Evolutionary conservation across 306 rosid species (phyloP), one percentile per base, ranked within the genome.

Genomic region (Abrus pulchellus): DNA sequence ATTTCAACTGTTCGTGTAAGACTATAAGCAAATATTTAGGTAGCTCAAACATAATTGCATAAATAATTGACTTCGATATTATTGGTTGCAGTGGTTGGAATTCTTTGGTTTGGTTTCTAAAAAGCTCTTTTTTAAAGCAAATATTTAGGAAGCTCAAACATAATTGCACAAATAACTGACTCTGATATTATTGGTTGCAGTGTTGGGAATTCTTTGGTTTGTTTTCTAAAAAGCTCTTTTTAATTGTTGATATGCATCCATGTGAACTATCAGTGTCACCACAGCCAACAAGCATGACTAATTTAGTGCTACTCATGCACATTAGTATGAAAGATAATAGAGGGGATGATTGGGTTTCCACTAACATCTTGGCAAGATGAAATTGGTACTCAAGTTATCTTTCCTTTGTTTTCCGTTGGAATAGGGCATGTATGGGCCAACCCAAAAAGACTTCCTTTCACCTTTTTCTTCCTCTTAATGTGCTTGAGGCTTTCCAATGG

Each of bases 71-170:
- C 20, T 20, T 0, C 20, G 20, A 20, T 20, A 20, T 20, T 20
- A 20, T 20, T 20, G 20, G 20, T 20, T 20, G 20, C 20, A 20
- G 20, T 20, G 20, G 20, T 20, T 20, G 20, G 20, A 20, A 20
- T 20, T 20, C 20, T 20, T 20, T 20, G 20, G 20, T 20, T 20
- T 20, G 20, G 0, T 20, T 20, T 20, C 20, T 20, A 20, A 20
- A 20, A 20, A 20, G 20, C 20, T 20, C 20, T 20, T 20, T 20
- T 20, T 20, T 20, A 20, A 20, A 38, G 32, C 30, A 55, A 65
- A 47, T 47, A 41, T 75, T 54, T 74, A 53, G 34, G 56, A 62
- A 70, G 43, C 40, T 33, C 66, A 11, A 59, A 75, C 65, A 74
- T 60, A 54, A 40, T 32, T 59, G 48, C 66, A 20, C 67, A n/a